Evolutionary conservation across 768 basidiomycete species (phyloP), one percentile per base, ranked within the genome.

Genomic region (Lentinula sp.): DNA sequence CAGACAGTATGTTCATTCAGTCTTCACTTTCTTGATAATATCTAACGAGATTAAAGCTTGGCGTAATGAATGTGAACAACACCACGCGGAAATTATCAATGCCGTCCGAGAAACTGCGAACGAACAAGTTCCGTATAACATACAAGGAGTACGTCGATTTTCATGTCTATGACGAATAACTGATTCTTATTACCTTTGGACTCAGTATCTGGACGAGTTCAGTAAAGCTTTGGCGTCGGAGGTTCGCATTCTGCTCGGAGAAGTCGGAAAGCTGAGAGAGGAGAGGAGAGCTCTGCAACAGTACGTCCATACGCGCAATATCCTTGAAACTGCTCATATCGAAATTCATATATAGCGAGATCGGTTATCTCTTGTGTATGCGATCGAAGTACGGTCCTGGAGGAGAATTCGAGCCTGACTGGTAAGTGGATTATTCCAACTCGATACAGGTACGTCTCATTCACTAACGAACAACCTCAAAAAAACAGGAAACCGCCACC

Each of bases 181-280:
- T 39, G 23, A 10, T n/a, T 23, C 23, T 18, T 53, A 39, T 10
- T 64, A 41, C 15, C 41, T 53, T 37, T 45, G n/a, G n/a, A n/a
- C n/a, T n/a, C 57, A 91, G 88, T 93, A 94, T 70, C 80, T 94
- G 13, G 88, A 94, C 62, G 90, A 94, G 60, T 94, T 94, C 74
- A 93, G 90, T 71, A 89, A 86, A 70, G 87, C 92, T 1, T 74
- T 94, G 50, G 90, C 92, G 2, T 79, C 82, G 15, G 92, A 94
- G 75, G 91, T 94, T 9, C 85, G 90, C 35, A 87, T 91, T 81
- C 78, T 94, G 13, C 81, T 94, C 9, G 83, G 81, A 39, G 92
- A 94, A 76, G 92, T 93, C 43, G 90, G 91, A 43, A 90, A 87
- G 65, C 76, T 94, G 50, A 84, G 90, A 4, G 88, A 92, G 72